phyloP scores from a whole-genome alignment of 1,139 yeast species.

The Trichomonascaceae sp. region DNA sequence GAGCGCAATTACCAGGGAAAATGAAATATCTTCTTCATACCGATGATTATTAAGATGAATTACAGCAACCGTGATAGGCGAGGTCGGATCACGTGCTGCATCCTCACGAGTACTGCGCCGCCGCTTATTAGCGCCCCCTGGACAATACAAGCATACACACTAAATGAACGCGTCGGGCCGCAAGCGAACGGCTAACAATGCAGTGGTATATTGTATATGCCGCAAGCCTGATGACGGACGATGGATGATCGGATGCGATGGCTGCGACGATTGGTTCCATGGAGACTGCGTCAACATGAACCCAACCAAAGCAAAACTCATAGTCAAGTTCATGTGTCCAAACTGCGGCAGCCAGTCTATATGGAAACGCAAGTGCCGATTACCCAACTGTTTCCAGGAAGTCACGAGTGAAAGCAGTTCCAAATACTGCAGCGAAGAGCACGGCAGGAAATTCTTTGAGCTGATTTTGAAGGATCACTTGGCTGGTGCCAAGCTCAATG shows the following conservation, averaged over 20 bases:
- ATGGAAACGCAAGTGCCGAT: constrained; percentile 71
- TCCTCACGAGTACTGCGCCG: too few relatives aligned
- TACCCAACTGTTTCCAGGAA: constrained; percentile 47
- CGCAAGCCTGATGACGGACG: constrained; percentile 61
- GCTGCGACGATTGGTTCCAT: constrained; percentile 94
- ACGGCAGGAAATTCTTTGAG: constrained; percentile 49
- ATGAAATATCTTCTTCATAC: too few relatives aligned
- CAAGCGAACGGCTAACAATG: background rate
- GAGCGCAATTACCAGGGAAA: too few relatives aligned
- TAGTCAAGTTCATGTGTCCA: constrained; percentile 60
- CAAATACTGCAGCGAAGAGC: constrained; percentile 66
- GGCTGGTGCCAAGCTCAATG: constrained; percentile 9
- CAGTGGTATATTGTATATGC: constrained; percentile 65
- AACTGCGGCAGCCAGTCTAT: constrained; percentile 39
- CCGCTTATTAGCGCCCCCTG: too few relatives aligned
- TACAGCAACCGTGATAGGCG: too few relatives aligned
- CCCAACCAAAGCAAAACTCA: constrained; percentile 39
- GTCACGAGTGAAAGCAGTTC: constrained; percentile 25
- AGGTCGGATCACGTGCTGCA: too few relatives aligned
- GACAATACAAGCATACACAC: too few relatives aligned
- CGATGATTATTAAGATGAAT: too few relatives aligned
- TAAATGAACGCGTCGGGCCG: too few relatives aligned
- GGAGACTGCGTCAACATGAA: constrained; percentile 61
- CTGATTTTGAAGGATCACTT: constrained; percentile 9
- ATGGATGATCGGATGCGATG: constrained; percentile 89